Percentiles rank a stretch among this genome's conserved stretches.
Conservation (phyloP, 2,329 filamentous ascomycete species). For the Ascochyta viciae-villosae region DNA sequence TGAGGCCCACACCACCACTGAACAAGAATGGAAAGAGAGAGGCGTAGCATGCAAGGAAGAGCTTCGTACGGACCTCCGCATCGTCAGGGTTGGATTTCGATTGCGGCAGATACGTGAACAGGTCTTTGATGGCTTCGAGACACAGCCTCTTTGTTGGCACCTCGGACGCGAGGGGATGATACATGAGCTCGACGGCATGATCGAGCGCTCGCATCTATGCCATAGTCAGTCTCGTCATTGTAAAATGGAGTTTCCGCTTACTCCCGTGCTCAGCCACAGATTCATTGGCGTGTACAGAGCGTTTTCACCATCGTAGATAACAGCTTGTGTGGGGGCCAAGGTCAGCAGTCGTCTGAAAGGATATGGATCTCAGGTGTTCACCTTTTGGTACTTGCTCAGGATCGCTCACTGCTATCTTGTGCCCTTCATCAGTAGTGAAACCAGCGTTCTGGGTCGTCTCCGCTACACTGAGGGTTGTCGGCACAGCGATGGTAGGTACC, state of each 20-base stretch:
- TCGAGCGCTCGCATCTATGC: conserved; percentile 58
- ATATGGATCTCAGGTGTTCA: conserved; percentile 2
- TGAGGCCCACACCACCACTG: conserved; percentile 59
- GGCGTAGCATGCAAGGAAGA: conserved; percentile 61
- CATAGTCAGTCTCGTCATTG: conserved; percentile 9
- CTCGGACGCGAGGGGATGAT: conserved; percentile 61
- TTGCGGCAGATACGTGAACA: conserved; percentile 61
- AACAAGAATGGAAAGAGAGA: conserved; percentile 58
- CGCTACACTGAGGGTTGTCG: conserved; percentile 57
- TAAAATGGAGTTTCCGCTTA: conserved; percentile 17
- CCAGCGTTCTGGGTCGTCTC: conserved; percentile 62
- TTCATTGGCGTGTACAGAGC: conserved; percentile 59
- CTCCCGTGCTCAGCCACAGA: conserved; percentile 61
- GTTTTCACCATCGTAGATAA: conserved; percentile 62
- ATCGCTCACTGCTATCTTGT: conserved; percentile 59
- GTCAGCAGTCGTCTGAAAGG: background rate
- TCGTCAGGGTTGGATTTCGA: conserved; percentile 57
- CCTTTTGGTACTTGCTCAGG: conserved; percentile 53
- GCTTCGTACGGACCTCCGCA: conserved; percentile 58
- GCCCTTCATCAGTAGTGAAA: conserved; percentile 59
- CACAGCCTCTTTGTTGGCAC: conserved; percentile 56
- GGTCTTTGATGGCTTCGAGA: conserved; percentile 56
- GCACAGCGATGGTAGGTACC: conserved; percentile 49
- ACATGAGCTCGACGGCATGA: conserved; percentile 63
- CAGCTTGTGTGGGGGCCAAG: conserved; percentile 37